Percentiles rank a stretch among this genome's conserved stretches.
Conservation (phyloP, 805 yeast genomes). For the Torulaspora gathmanii region DNA sequence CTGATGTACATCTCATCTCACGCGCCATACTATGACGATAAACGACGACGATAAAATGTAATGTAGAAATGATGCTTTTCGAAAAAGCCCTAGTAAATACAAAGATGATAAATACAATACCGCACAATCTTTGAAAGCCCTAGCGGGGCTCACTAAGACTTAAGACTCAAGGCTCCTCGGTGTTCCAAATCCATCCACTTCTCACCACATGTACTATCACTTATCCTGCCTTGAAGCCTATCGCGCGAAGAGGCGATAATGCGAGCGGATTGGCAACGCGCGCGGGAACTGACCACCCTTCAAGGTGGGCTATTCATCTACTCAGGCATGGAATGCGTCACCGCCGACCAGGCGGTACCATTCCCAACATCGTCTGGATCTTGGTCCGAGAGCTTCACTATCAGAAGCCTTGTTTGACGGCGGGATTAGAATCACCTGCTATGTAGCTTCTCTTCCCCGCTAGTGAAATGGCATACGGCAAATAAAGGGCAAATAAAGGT, state of each 20-base stretch:
- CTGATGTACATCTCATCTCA: no score
- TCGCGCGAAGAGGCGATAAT: not conserved
- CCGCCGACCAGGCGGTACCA: no score
- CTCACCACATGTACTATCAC: not conserved
- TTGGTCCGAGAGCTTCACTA: not conserved
- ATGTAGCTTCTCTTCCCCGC: not conserved
- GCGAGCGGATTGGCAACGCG: not conserved
- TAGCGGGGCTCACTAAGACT: not conserved
- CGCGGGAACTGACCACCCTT: not conserved
- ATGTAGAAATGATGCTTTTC: constrained; percentile 4
- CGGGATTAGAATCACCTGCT: not conserved
- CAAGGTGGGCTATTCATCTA: not conserved
- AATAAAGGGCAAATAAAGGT: not conserved
- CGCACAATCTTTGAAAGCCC: no score
- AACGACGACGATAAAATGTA: constrained; percentile 5
- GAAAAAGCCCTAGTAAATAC: not conserved
- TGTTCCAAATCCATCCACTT: not conserved
- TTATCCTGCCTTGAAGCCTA: not conserved
- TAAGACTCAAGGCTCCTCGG: not conserved
- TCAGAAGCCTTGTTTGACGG: not conserved
- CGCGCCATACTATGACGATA: not conserved
- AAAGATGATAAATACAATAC: not conserved
- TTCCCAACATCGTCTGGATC: no score
- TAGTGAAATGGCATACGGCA: not conserved
- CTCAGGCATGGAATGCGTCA: not conserved